Base-by-base conservation (phyloP, 805 yeast species). In the Wickerhamiella bombiphila region DNA sequence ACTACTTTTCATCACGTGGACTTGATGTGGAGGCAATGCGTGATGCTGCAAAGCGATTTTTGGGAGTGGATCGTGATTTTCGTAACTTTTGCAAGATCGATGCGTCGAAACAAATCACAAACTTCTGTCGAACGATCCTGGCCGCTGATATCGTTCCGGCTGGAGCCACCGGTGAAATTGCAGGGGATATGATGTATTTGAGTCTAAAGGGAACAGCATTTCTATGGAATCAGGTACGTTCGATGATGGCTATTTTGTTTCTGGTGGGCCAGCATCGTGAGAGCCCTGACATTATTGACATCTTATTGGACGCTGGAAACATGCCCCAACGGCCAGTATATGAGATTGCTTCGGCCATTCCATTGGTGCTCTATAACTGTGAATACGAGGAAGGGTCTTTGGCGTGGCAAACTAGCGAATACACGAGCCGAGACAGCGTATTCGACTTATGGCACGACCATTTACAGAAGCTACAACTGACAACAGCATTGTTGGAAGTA, bases 171-270 rank as follows among this genome's bases (percentile, higher is more conserved):
- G 7, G 17, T 6, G 22, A 30, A 16, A 30, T 7, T 6, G 22
- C 7, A 7, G 22, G 22, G 13, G 38, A 22, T 4, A 64, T 70
- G 38, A 80, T 65, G 50, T 76, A 75, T 40, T 74, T 88, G 55
- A 85, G 83, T 53, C 60, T 91, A 37, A 66, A 70, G 44, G 98
- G 98, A 0, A 65, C 80, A 1, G 98, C 97, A 6, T 91, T 91
- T 49, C 59, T 91, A 39, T 91, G 97, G 97, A 97, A 91, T 55
- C 98, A 91, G 58, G 98, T 91, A 15, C 70, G 98, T 41, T 85
- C 94, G 48, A 91, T 91, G 91, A 72, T 85, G 62, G 94, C 94
- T 0, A 64, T 80, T 8, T 55, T 91, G 39, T 72, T 91, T 38
- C 58, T 79, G 18, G 74, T 85, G 5, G 98, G 95, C 0, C 94